Conservation (phyloP, 1,284 basidiomycete genomes). For the Termitomyces sp. region DNA sequence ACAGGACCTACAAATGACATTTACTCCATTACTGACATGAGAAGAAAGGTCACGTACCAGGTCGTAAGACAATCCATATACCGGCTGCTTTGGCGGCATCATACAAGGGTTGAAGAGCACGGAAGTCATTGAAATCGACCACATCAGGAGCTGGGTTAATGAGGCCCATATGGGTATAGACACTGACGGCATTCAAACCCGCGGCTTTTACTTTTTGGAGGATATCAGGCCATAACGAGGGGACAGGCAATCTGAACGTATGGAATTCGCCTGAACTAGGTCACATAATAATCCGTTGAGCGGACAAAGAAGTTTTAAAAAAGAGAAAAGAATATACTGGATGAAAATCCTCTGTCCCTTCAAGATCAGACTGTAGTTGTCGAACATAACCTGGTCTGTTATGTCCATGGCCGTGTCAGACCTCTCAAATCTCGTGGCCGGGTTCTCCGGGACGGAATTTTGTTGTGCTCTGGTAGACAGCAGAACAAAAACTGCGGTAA, state of each 20-base stretch:
- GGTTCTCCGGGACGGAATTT: not conserved
- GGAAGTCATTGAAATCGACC: slow-evolving; percentile 65
- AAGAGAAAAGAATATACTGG: slow-evolving; percentile 32
- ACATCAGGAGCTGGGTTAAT: slow-evolving; percentile 73
- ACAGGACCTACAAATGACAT: slow-evolving; percentile 8
- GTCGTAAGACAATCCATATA: slow-evolving; percentile 60
- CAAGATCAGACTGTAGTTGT: slow-evolving; percentile 52
- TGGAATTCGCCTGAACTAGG: slow-evolving; percentile 71
- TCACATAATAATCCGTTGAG: not conserved
- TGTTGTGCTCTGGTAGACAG: not conserved
- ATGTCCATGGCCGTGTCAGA: slow-evolving; percentile 2
- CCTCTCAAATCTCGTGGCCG: not conserved
- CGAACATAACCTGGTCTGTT: slow-evolving; percentile 44
- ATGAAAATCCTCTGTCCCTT: slow-evolving; percentile 51
- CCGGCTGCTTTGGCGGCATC: slow-evolving; percentile 58
- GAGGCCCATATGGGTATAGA: slow-evolving; percentile 73
- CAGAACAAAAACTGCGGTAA: not conserved
- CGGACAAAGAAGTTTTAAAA: not conserved
- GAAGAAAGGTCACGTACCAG: slow-evolving; percentile 34
- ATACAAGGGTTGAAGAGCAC: slow-evolving; percentile 65
- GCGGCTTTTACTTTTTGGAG: slow-evolving; percentile 78
- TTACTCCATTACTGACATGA: not conserved
- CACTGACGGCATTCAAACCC: slow-evolving; percentile 72
- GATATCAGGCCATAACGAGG: slow-evolving; percentile 76
- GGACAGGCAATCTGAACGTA: slow-evolving; percentile 76